Evolutionary conservation across 2,329 filamentous ascomycete genomes (phyloP).

Genomic region (Aspergillus aculeatus): DNA sequence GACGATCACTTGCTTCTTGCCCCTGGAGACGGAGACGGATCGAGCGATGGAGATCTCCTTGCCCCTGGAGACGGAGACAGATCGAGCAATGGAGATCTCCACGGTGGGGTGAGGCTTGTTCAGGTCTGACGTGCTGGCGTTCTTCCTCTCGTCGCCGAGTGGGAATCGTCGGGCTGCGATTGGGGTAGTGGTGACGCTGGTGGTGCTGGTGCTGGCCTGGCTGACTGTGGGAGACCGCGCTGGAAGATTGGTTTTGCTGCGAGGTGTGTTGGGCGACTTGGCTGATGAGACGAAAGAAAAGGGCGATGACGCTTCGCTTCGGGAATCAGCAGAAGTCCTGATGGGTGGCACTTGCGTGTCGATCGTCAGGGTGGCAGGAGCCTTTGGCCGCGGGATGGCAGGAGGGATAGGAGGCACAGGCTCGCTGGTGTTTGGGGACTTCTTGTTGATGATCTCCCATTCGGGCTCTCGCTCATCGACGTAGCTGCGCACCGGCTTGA

Average conservation of each 20-base stretch:
- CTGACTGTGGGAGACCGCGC: background rate
- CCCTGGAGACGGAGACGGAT: slow-evolving; percentile 38
- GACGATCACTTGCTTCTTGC: slow-evolving; percentile 38
- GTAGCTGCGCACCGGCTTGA: slow-evolving; percentile 18
- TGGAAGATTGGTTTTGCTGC: background rate
- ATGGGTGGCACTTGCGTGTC: slow-evolving; percentile 11
- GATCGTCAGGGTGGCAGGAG: slow-evolving; percentile 11
- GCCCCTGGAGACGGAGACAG: slow-evolving; percentile 33
- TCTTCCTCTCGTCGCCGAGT: slow-evolving; percentile 15
- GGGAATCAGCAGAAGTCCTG: background rate
- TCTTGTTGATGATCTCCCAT: slow-evolving; percentile 26
- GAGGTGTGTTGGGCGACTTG: background rate
- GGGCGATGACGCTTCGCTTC: background rate
- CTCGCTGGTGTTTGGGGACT: slow-evolving; percentile 4
- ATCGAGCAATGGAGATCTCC: slow-evolving; percentile 41
- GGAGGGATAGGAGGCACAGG: background rate
- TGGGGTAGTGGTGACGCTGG: background rate
- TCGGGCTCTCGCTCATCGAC: slow-evolving; percentile 21
- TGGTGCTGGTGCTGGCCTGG: background rate
- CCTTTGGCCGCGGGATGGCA: background rate
- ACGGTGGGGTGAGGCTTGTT: slow-evolving; percentile 20
- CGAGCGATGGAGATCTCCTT: slow-evolving; percentile 39
- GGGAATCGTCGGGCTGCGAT: slow-evolving; percentile 19
- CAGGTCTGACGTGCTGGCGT: slow-evolving; percentile 8
- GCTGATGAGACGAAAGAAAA: background rate